Evolutionary conservation across 176 grass and related monocot species (phyloP).

Genomic region (Carex littledalei): DNA sequence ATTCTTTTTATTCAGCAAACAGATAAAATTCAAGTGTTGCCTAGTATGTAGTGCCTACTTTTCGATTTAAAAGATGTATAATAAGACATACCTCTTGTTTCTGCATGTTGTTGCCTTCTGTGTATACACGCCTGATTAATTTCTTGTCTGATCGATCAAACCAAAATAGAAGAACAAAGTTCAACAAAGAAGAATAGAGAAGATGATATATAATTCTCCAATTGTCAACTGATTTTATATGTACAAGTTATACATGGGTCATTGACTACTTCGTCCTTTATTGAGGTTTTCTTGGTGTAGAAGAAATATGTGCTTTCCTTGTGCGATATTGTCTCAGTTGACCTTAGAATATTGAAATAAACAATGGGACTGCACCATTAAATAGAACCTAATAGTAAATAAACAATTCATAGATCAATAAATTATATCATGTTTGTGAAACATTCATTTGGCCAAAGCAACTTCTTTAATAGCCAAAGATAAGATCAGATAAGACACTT

Average conservation of each 20-base stretch:
- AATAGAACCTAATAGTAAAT: neutral
- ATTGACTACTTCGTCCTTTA: too few species aligned
- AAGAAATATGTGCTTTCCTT: neutral
- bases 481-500: too few species aligned
- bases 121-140: neutral
- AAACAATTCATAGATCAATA: constrained; percentile 2
- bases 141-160: neutral
- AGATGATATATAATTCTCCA: neutral
- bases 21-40: neutral
- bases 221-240: neutral
- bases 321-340: neutral
- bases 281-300: too few species aligned
- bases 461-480: too few species aligned
- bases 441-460: too few species aligned
- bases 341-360: neutral
- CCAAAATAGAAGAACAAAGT: neutral
- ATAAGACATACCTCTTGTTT: neutral
- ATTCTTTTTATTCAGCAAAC: neutral
- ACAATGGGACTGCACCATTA: neutral
- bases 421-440: neutral
- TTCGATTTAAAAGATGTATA: neutral
- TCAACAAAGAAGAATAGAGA: neutral
- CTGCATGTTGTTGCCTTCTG: neutral
- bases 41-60: neutral
- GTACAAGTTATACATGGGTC: neutral